Conservation (phyloP, 495 filamentous ascomycete species). For the Penicillium lividum region DNA sequence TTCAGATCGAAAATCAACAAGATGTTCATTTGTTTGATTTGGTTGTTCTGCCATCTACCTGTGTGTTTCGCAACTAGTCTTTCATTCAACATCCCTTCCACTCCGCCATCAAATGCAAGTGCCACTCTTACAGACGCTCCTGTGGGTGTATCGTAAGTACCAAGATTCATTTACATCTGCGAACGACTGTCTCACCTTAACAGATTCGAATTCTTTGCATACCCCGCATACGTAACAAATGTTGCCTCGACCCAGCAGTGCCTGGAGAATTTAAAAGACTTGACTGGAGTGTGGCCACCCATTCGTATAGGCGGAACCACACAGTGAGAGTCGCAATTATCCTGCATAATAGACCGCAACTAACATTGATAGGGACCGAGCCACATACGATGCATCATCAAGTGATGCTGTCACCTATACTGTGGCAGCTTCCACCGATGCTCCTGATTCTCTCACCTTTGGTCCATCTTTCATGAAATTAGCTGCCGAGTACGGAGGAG, state of each 20-base stretch:
- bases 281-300: slow-evolving; percentile 57
- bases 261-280: slow-evolving; percentile 53
- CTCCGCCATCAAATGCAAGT: slow-evolving; percentile 19
- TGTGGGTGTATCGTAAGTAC: slow-evolving; percentile 54
- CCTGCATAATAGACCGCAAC: background rate
- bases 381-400: slow-evolving; percentile 52
- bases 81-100: slow-evolving; percentile 17
- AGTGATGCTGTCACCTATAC: slow-evolving; percentile 55
- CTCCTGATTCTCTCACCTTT: slow-evolving; percentile 56
- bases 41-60: background rate
- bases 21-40: background rate
- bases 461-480: slow-evolving; percentile 56
- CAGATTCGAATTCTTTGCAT: slow-evolving; percentile 57
- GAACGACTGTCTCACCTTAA: background rate
- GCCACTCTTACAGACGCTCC: slow-evolving; percentile 35
- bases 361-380: slow-evolving; percentile 44
- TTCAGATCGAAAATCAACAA: background rate
- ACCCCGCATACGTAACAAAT: slow-evolving; percentile 58
- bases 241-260: slow-evolving; percentile 56
- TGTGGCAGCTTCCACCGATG: slow-evolving; percentile 54
- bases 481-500: slow-evolving; percentile 52
- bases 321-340: slow-evolving; percentile 29
- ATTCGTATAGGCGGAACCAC: slow-evolving; percentile 63
- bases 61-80: background rate
- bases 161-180: background rate